Evolutionary conservation across 805 yeast genomes (phyloP).

Genomic region (Cyberlindnera amylophila): DNA sequence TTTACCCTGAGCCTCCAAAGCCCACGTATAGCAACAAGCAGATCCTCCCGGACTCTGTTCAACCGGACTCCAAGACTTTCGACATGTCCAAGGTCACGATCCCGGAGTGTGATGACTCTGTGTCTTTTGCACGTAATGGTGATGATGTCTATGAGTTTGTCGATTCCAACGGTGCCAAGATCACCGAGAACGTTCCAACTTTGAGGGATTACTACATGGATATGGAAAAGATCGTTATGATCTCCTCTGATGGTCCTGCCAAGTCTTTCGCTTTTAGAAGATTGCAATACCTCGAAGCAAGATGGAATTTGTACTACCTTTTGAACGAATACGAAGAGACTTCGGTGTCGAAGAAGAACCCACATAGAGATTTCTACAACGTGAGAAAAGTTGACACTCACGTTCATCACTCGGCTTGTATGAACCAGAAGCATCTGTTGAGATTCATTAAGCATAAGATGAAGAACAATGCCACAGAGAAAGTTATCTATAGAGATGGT

Average conservation of each 20-base stretch:
- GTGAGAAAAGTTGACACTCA: slow-evolving; percentile 97
- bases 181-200: slow-evolving; percentile 66
- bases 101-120: slow-evolving; percentile 45
- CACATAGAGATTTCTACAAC: slow-evolving; percentile 96
- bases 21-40: slow-evolving; percentile 80
- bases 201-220: slow-evolving; percentile 83
- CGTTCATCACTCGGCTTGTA: slow-evolving; percentile 98
- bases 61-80: slow-evolving; percentile 41
- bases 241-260: slow-evolving; percentile 92
- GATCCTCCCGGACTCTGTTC: slow-evolving; percentile 38
- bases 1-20: slow-evolving; percentile 92
- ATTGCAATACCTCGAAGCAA: slow-evolving; percentile 89
- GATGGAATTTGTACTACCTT: slow-evolving; percentile 87
- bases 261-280: slow-evolving; percentile 95
- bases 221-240: slow-evolving; percentile 63
- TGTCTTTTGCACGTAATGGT: slow-evolving; percentile 44
- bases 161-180: slow-evolving; percentile 32
- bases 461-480: slow-evolving; percentile 80
- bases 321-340: slow-evolving; percentile 92
- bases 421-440: slow-evolving; percentile 95
- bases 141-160: slow-evolving; percentile 71
- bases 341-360: slow-evolving; percentile 84
- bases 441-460: slow-evolving; percentile 94
- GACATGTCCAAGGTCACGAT: slow-evolving; percentile 39
- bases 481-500: slow-evolving; percentile 92